A percentile compares a stretch with the other conserved stretches of the same genome.
These are phyloP conservation scores for Sarocladiaceae sp. DNA, from an alignment of 2,329 filamentous ascomycete genomes.

Conservation along the genomic window DNA sequence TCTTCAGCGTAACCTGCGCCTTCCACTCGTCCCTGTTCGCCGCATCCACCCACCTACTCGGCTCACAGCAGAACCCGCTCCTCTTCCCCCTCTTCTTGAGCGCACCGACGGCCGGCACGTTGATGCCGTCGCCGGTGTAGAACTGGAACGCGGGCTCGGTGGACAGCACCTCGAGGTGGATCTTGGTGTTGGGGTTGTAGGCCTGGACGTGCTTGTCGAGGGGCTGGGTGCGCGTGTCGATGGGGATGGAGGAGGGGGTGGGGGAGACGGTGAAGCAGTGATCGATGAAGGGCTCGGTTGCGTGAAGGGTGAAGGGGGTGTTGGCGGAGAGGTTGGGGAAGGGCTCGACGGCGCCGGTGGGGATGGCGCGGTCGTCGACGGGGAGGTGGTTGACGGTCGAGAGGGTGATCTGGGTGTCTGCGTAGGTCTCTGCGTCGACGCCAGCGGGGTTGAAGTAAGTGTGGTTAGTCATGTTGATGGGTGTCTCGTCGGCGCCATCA, in stretches of 20 bases:
- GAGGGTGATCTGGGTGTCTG: constrained; percentile 61
- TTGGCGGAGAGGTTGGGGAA: constrained; percentile 59
- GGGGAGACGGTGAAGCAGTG: constrained; percentile 80
- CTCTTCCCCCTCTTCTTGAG: constrained; percentile 59
- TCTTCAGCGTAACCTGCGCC: constrained; percentile 72
- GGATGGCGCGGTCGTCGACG: constrained; percentile 67
- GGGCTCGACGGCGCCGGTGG: constrained; percentile 57
- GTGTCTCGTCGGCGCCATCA: constrained; percentile 77
- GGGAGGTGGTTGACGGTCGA: constrained; percentile 61
- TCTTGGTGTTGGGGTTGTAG: constrained; percentile 63
- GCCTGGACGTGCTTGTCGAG: constrained; percentile 65
- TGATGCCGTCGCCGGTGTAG: constrained; percentile 82
- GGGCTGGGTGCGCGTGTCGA: constrained; percentile 59
- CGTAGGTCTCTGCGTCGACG: constrained; percentile 36
- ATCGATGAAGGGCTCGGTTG: constrained; percentile 69
- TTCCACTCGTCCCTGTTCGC: constrained; percentile 76
- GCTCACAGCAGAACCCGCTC: constrained; percentile 86
- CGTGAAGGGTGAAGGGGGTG: constrained; percentile 65
- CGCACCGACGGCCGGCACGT: constrained; percentile 62
- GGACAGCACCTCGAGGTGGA: constrained; percentile 81
- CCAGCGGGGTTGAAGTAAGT: constrained; percentile 67
- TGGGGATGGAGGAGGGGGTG: constrained; percentile 50
- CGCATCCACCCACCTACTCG: constrained; percentile 84
- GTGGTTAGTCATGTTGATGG: constrained; percentile 92
- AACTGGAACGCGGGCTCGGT: constrained; percentile 97